Conservation (phyloP, 2,329 filamentous ascomycete genomes). For the Colletotrichum sidae region DNA sequence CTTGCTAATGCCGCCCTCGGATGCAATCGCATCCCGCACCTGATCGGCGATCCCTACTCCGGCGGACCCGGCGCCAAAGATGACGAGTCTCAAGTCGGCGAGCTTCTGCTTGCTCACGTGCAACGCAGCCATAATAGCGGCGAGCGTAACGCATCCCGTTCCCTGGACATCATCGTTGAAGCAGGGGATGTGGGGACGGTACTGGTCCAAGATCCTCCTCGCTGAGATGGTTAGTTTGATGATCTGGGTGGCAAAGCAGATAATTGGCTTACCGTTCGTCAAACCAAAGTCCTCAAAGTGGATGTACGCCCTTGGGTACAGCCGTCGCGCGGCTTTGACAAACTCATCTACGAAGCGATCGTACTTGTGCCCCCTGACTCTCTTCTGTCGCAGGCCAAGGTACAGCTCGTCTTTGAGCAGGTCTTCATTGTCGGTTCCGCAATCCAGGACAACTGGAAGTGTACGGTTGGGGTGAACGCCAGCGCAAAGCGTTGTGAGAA, state of each 20-base stretch:
- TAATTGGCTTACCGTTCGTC: slow-evolving; percentile 64
- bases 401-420: slow-evolving; percentile 83
- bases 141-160: slow-evolving; percentile 87
- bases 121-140: slow-evolving; percentile 81
- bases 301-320: slow-evolving; percentile 84
- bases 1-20: slow-evolving; percentile 73
- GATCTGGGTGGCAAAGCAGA: not conserved
- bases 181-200: slow-evolving; percentile 79
- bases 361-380: slow-evolving; percentile 78
- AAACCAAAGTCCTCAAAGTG: slow-evolving; percentile 93
- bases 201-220: slow-evolving; percentile 79
- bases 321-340: slow-evolving; percentile 72
- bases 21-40: slow-evolving; percentile 80
- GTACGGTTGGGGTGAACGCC: slow-evolving; percentile 84
- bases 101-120: slow-evolving; percentile 76
- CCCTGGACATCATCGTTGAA: slow-evolving; percentile 95
- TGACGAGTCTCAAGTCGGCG: slow-evolving; percentile 75
- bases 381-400: slow-evolving; percentile 75
- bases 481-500: slow-evolving; percentile 86
- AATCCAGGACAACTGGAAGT: slow-evolving; percentile 85
- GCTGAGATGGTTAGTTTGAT: slow-evolving; percentile 54
- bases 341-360: slow-evolving; percentile 83
- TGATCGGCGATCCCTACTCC: slow-evolving; percentile 90
- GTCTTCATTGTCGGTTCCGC: slow-evolving; percentile 83
- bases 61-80: slow-evolving; percentile 86